phyloP scores from a whole-genome alignment of 2,329 filamentous ascomycete species.

The Bimuria novae-zelandiae region DNA sequence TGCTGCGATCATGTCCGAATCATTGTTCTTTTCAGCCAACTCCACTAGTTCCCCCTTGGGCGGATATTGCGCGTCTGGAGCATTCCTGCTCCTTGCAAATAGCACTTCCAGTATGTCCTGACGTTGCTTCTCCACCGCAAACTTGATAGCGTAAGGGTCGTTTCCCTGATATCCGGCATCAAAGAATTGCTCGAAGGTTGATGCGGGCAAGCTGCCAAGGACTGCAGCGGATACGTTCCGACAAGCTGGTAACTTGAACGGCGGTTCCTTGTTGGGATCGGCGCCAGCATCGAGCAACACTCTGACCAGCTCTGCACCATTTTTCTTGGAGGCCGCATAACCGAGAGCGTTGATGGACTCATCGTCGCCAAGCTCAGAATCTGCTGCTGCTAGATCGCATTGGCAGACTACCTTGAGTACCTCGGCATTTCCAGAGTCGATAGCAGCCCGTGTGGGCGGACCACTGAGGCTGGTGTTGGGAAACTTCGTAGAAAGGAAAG shows the following conservation, averaged over 20 bases:
- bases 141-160: constrained; percentile 3
- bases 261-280: constrained; percentile 9
- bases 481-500: constrained; percentile 6
- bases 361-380: constrained; percentile 8
- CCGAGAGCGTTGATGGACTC: constrained; percentile 5
- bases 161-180: constrained; percentile 11
- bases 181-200: constrained; percentile 14
- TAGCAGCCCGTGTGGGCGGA: constrained; percentile 3
- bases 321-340: constrained; percentile 5
- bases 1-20: neutral
- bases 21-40: neutral
- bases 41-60: constrained; percentile 7
- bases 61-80: constrained; percentile 5
- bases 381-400: neutral
- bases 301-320: constrained; percentile 11
- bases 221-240: constrained; percentile 13
- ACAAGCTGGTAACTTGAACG: constrained; percentile 5
- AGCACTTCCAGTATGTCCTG: constrained; percentile 9
- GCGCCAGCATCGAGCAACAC: constrained; percentile 15
- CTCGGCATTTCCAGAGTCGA: constrained; percentile 6
- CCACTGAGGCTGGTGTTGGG: neutral
- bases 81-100: constrained; percentile 1
- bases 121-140: constrained; percentile 10
- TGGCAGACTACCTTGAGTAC: constrained; percentile 8
- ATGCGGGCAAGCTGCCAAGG: neutral